A percentile compares a stretch with the other conserved stretches of the same genome.
Evolutionary conservation across 2,329 filamentous ascomycete genomes (phyloP).

Genomic region (Stagonosporopsis vannaccii): DNA sequence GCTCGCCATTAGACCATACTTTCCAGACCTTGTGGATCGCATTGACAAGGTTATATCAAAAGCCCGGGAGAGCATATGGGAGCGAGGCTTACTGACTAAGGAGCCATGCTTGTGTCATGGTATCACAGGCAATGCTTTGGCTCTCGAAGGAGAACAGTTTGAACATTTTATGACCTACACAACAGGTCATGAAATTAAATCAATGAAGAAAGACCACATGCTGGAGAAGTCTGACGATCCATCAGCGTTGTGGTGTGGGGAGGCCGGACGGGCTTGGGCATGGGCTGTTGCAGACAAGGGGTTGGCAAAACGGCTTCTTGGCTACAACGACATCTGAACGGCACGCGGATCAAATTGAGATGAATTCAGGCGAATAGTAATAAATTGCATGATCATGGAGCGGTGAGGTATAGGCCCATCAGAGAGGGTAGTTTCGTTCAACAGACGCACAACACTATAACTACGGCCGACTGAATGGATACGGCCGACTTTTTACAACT

Average conservation of each 20-base stretch:
- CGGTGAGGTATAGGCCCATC: conserved; percentile 5
- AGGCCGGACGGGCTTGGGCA: conserved; percentile 58
- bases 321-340: conserved; percentile 58
- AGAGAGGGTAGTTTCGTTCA: neutral
- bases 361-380: conserved; percentile 16
- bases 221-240: conserved; percentile 60
- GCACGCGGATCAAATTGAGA: neutral
- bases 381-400: conserved; percentile 28
- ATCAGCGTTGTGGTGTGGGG: conserved; percentile 59
- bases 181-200: conserved; percentile 63
- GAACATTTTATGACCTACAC: conserved; percentile 67
- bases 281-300: conserved; percentile 57
- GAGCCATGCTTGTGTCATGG: conserved; percentile 72
- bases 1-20: conserved; percentile 62
- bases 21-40: conserved; percentile 60
- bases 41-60: conserved; percentile 63
- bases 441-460: conserved; percentile 9
- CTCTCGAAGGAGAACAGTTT: conserved; percentile 57
- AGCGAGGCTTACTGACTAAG: conserved; percentile 67
- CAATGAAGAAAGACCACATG: conserved; percentile 60
- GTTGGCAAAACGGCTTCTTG: conserved; percentile 56
- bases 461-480: conserved; percentile 14
- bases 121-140: conserved; percentile 69
- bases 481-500: neutral
- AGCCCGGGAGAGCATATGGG: conserved; percentile 62